A percentile compares a stretch with the other conserved stretches of the same genome.
Evolutionary conservation across 768 basidiomycete species (phyloP).

Genomic region (Termitomyces sp.): DNA sequence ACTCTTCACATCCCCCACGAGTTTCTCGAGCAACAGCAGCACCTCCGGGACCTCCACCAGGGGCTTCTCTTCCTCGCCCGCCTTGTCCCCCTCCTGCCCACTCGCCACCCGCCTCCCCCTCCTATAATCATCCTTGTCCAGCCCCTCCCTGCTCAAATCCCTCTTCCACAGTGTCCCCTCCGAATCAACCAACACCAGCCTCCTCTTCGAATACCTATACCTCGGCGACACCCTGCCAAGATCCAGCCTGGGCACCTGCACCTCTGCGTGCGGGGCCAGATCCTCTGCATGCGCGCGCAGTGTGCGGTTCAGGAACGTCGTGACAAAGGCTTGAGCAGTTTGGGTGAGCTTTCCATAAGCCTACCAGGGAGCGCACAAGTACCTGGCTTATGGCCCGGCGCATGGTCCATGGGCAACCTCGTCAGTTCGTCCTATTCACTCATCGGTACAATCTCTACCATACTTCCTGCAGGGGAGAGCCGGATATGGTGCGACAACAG

Average conservation of each 20-base stretch:
- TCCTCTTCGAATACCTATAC: conserved; percentile 58
- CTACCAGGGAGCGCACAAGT: conserved; percentile 56
- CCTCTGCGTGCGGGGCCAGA: conserved; percentile 24
- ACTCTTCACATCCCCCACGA: conserved; percentile 62
- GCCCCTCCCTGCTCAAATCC: conserved; percentile 44
- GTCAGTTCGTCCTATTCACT: conserved; percentile 24
- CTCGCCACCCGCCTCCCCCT: no score
- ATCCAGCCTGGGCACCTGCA: conserved; percentile 24
- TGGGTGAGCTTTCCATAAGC: conserved; percentile 83
- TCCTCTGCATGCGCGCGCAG: conserved; percentile 65
- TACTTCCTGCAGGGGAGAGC: conserved; percentile 60
- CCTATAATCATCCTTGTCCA: conserved; percentile 28
- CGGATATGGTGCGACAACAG: conserved; percentile 86
- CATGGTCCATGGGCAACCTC: conserved; percentile 77
- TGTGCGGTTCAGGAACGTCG: conserved; percentile 70
- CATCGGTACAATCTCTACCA: neutral
- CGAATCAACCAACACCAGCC: conserved; percentile 71
- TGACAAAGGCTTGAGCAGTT: conserved; percentile 81
- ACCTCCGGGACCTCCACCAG: conserved; percentile 22
- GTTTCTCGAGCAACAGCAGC: conserved; percentile 45
- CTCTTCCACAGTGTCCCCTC: conserved; percentile 77
- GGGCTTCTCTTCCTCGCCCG: neutral
- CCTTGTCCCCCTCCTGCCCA: no score
- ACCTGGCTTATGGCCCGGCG: conserved; percentile 83
- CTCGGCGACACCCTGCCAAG: conserved; percentile 52